Percentiles rank a stretch among this genome's conserved stretches.
These are phyloP conservation scores for Boeremia lycopersici DNA, from an alignment of 2,329 filamentous ascomycete species.

Conservation along the genomic window DNA sequence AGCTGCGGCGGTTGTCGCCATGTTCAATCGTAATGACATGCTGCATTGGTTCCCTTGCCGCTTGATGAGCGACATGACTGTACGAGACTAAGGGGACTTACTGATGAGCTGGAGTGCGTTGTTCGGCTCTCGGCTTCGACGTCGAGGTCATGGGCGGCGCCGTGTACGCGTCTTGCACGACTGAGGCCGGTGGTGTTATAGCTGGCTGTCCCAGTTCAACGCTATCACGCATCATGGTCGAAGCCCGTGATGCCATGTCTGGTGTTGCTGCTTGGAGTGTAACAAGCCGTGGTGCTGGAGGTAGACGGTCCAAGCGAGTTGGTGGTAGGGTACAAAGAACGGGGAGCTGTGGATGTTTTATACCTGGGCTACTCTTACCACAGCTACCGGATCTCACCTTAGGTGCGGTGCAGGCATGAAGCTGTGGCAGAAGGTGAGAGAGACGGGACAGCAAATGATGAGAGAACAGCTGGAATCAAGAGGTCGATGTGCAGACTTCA, in stretches of 20 bases:
- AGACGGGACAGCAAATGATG: background rate
- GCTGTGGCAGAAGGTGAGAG: background rate
- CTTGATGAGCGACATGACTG: background rate
- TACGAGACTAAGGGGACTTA: background rate
- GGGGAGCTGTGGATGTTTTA: background rate
- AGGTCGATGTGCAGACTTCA: no score
- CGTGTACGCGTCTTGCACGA: background rate
- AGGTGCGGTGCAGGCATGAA: no score
- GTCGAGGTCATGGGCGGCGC: background rate
- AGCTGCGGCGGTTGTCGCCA: constrained; percentile 12
- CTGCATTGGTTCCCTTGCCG: constrained; percentile 14
- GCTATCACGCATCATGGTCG: background rate
- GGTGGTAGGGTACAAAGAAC: no score
- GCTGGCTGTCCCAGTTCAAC: background rate
- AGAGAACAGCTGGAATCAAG: background rate
- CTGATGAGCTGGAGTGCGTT: background rate
- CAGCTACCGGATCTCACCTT: background rate
- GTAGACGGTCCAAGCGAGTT: background rate
- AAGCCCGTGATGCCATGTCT: background rate
- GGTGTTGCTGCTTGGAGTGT: background rate
- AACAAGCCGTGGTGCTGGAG: background rate
- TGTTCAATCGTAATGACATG: constrained; percentile 22
- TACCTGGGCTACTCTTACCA: background rate
- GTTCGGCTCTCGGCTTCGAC: background rate
- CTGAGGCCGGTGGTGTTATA: background rate